These are phyloP conservation scores for Borealophlyctis nickersoniae DNA, from an alignment of 192 early-diverging fungal genomes.

Conservation along the genomic window DNA sequence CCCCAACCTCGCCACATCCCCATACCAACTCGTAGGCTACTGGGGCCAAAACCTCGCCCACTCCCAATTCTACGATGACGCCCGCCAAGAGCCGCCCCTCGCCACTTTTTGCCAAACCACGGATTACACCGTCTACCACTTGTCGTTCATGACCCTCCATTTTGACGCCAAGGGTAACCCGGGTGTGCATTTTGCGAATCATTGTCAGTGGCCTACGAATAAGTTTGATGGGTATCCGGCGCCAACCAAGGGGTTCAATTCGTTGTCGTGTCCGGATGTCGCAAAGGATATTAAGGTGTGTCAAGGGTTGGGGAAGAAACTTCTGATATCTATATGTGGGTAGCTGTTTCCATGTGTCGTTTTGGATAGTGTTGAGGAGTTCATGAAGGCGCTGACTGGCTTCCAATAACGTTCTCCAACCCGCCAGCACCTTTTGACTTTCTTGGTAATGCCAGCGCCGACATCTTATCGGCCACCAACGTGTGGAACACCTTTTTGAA, in stretches of 20 bases:
- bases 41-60: conserved; percentile 38
- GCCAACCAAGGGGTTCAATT: conserved; percentile 51
- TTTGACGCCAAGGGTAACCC: conserved; percentile 55
- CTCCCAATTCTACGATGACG: background rate
- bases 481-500: conserved; percentile 77
- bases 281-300: conserved; percentile 66
- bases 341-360: too few relatives aligned
- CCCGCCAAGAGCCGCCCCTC: conserved; percentile 25
- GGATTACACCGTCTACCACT: conserved; percentile 28
- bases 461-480: conserved; percentile 50
- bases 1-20: background rate
- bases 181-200: conserved; percentile 64
- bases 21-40: conserved; percentile 29
- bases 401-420: too few relatives aligned
- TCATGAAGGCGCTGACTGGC: too few relatives aligned
- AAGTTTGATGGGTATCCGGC: conserved; percentile 28
- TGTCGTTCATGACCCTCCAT: conserved; percentile 55
- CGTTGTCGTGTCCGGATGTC: conserved; percentile 68
- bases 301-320: conserved; percentile 68
- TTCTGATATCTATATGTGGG: conserved; percentile 72
- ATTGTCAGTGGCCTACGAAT: conserved; percentile 48
- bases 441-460: conserved; percentile 4
- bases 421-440: too few relatives aligned
- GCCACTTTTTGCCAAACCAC: conserved; percentile 27
- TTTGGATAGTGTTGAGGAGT: too few relatives aligned